phyloP scores from a whole-genome alignment of 108 stramenopile species.

The Cyclostephanos invisitatus region DNA sequence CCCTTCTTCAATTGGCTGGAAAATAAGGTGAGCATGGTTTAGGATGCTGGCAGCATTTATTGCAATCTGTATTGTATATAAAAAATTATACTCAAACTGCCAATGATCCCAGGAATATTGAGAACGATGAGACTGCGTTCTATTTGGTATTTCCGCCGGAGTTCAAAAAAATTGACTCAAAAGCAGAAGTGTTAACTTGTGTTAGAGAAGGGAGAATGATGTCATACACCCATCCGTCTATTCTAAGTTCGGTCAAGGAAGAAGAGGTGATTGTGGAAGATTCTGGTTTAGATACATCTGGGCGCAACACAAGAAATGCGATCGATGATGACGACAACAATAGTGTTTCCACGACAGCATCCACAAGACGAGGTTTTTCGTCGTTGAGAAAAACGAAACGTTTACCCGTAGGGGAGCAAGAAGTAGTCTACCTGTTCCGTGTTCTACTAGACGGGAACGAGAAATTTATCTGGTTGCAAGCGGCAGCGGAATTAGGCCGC shows the following conservation, averaged over 20 bases:
- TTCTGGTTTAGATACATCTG: slow-evolving; percentile 6
- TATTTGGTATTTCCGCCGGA: slow-evolving; percentile 37
- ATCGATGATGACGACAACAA: slow-evolving; percentile 3
- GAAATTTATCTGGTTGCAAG: slow-evolving; percentile 41
- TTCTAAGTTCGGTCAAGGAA: slow-evolving; percentile 7
- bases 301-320: background rate
- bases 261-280: background rate
- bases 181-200: slow-evolving; percentile 16
- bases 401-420: slow-evolving; percentile 14
- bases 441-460: slow-evolving; percentile 37
- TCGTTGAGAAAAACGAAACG: slow-evolving; percentile 3
- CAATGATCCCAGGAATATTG: slow-evolving; percentile 11
- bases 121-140: slow-evolving; percentile 34
- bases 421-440: slow-evolving; percentile 32
- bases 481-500: slow-evolving; percentile 30
- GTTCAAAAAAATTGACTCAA: slow-evolving; percentile 20
- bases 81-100: background rate
- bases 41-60: background rate
- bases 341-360: background rate
- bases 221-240: slow-evolving; percentile 7
- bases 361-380: background rate
- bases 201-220: slow-evolving; percentile 8
- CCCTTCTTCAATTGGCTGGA: slow-evolving; percentile 32
- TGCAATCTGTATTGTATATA: background rate
- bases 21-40: slow-evolving; percentile 13